Percentiles rank a stretch among this genome's conserved stretches.
Evolutionary conservation across 1,139 yeast species (phyloP).

Genomic region (Pichia kudriavzevii): DNA sequence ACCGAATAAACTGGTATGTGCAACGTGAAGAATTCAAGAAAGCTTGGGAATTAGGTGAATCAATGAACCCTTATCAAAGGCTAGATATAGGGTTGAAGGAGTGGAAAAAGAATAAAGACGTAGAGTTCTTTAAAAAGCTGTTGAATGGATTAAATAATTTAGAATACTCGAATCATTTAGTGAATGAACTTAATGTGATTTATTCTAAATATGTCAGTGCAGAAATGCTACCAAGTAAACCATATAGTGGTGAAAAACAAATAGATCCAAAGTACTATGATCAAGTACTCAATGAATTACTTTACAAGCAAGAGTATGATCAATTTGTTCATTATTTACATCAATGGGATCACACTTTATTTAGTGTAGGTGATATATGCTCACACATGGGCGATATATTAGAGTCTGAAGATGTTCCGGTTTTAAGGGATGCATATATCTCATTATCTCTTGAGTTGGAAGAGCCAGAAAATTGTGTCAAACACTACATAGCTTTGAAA

Average conservation of each 20-base stretch:
- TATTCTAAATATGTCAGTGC: constrained; percentile 44
- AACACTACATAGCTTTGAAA: constrained; percentile 48
- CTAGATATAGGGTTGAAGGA: constrained; percentile 42
- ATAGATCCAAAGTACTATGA: constrained; percentile 41
- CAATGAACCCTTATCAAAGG: too few relatives aligned
- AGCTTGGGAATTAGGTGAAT: constrained; percentile 79
- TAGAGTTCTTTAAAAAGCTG: constrained; percentile 39
- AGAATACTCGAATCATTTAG: constrained; percentile 64
- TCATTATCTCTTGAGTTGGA: constrained; percentile 48
- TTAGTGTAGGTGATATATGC: constrained; percentile 40
- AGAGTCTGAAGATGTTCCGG: too few relatives aligned
- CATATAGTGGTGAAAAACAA: constrained; percentile 8
- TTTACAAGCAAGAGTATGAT: constrained; percentile 31
- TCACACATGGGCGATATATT: too few relatives aligned
- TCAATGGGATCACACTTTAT: constrained; percentile 55
- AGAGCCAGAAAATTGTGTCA: constrained; percentile 57
- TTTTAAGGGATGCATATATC: constrained; percentile 45
- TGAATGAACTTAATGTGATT: constrained; percentile 45
- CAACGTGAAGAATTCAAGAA: constrained; percentile 46
- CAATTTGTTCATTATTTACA: constrained; percentile 37
- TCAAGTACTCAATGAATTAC: constrained; percentile 43
- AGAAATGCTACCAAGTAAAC: constrained; percentile 42
- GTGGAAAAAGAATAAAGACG: constrained; percentile 53
- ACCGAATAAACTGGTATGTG: constrained; percentile 67
- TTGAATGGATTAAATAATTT: too few relatives aligned